Base-by-base conservation (phyloP, 192 early-diverging fungal species). In the Rhizophlyctis rosea region DNA sequence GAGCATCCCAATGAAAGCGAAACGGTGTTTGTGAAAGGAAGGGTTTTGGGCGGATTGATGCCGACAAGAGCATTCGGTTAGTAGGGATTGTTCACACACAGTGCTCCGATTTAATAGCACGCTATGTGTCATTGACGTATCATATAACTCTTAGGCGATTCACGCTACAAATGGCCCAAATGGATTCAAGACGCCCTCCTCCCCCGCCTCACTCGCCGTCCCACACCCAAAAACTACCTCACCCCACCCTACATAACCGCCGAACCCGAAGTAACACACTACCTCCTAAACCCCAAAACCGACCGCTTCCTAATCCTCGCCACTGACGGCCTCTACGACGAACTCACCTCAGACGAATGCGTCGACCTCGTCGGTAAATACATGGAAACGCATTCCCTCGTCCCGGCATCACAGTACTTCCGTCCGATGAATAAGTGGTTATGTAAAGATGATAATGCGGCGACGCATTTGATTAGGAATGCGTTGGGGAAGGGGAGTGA, bases 171-270 rank as follows among this genome's bases (percentile, higher is more conserved):
- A 55, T 81, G 80, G 80, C 62, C 68, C 0, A 29, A 24, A 11
- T 25, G 29, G 14, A 53, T 75, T 18, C 74, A 71, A 36, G 34
- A 47, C 18, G 44, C 57, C 4, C 44, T 81, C 5, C 53, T 65
- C 13, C 62, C 71, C 3, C 30, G 39, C 25, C 24, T 61, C 4
- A 47, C 33, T 23, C 51, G 51, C 18, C 56, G 70, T 7, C 48
- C 62, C 27, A 51, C 50, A 5, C 67, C 69, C 23, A 36, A 34
- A 7, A 68, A 73, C 48, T 79, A 74, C 65, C 35, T 54, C 9
- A 77, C 81, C 29, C 77, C 81, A 30, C 77, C 77, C 7, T 80
- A 82, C 47, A 61, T 80, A 0, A 82, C 81, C 7, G 81, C 81
- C 36, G 58, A 47, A 25, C 81, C 81, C 5, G 73, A 76, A 59